Conservation (phyloP, 257 asterid species). For the Cynanchum wilfordii region DNA sequence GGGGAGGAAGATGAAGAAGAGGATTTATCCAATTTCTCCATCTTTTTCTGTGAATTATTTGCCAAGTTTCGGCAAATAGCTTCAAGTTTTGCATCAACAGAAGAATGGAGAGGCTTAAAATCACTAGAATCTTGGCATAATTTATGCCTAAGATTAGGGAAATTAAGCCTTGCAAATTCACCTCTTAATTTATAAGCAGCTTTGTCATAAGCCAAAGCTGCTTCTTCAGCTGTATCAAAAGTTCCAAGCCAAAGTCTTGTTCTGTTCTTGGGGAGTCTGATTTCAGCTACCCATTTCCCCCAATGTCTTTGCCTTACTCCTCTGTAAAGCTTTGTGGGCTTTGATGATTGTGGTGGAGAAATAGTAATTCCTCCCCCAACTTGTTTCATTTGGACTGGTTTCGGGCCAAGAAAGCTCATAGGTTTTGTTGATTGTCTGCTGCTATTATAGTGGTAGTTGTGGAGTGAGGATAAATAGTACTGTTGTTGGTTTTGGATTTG, state of each 20-base stretch:
- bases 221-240: constrained; percentile 83
- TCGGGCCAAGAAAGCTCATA: constrained; percentile 42
- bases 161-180: constrained; percentile 74
- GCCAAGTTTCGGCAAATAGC: constrained; percentile 64
- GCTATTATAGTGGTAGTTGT: constrained; percentile 3
- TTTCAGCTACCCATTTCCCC: constrained; percentile 98
- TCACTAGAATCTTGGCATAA: constrained; percentile 36
- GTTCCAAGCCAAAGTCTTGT: constrained; percentile 94
- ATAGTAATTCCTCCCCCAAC: constrained; percentile 15
- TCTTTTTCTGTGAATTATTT: constrained; percentile 31
- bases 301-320: constrained; percentile 91
- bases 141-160: constrained; percentile 64
- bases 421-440: constrained; percentile 19
- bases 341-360: constrained; percentile 7
- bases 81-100: constrained; percentile 77
- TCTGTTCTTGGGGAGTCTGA: constrained; percentile 80
- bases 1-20: background rate
- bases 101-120: constrained; percentile 58
- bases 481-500: constrained; percentile 51
- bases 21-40: too few relatives aligned
- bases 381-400: constrained; percentile 60
- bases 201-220: constrained; percentile 77
- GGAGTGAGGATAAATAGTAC: constrained; percentile 10
- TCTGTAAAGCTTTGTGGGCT: constrained; percentile 69
- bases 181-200: constrained; percentile 90